A percentile compares a stretch with the other conserved stretches of the same genome.
phyloP scores from a whole-genome alignment of 768 basidiomycete species.

The Boletus reticulatus region DNA sequence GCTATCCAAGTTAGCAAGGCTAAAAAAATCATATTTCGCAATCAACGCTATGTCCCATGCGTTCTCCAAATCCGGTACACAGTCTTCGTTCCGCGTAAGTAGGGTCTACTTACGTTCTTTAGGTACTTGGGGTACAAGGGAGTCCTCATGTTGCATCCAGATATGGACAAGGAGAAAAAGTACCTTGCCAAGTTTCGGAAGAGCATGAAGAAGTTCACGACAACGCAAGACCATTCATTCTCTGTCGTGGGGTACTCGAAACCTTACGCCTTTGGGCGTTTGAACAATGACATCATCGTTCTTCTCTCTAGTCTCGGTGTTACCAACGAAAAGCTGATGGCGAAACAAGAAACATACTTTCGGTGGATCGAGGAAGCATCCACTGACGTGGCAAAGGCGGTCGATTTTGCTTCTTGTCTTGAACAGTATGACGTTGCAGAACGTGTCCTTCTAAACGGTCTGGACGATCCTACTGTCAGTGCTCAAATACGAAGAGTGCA shows the following conservation, averaged over 20 bases:
- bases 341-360: slow-evolving; percentile 58
- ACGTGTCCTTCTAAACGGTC: slow-evolving; percentile 50
- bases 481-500: slow-evolving; percentile 44
- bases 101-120: neutral
- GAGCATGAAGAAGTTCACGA: slow-evolving; percentile 70
- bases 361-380: slow-evolving; percentile 55
- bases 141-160: slow-evolving; percentile 63
- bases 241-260: slow-evolving; percentile 64
- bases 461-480: slow-evolving; percentile 43
- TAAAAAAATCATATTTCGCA: slow-evolving; percentile 56
- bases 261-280: slow-evolving; percentile 61
- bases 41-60: slow-evolving; percentile 53
- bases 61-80: slow-evolving; percentile 63
- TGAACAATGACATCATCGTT: slow-evolving; percentile 70
- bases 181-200: slow-evolving; percentile 57
- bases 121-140: slow-evolving; percentile 75
- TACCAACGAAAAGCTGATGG: slow-evolving; percentile 48
- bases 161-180: slow-evolving; percentile 46
- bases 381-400: slow-evolving; percentile 43
- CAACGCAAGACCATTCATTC: slow-evolving; percentile 55
- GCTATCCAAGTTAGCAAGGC: slow-evolving; percentile 50
- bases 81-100: too few species aligned
- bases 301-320: slow-evolving; percentile 64
- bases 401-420: slow-evolving; percentile 56
- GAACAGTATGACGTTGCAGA: slow-evolving; percentile 51